Percentiles rank a stretch among this genome's conserved stretches.
These are phyloP conservation scores for Pythium graminicola DNA, from an alignment of 352 stramenopile species.

Conservation along the genomic window DNA sequence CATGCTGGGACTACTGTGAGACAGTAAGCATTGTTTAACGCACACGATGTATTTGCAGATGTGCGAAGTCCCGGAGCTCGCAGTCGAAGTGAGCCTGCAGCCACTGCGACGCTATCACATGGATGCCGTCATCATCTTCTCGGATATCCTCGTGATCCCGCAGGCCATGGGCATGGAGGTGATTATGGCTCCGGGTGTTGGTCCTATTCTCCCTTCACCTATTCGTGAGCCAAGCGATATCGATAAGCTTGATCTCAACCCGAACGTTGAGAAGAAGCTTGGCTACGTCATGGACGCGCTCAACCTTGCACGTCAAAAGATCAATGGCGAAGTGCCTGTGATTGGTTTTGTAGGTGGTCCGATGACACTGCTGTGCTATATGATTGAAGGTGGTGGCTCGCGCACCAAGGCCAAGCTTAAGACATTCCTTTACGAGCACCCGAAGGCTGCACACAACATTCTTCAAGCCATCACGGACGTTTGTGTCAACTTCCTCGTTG, in stretches of 20 bases:
- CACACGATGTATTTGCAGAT: conserved; percentile 34
- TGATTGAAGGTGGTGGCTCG: conserved; percentile 95
- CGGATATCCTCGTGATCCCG: conserved; percentile 97
- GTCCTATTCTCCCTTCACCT: conserved; percentile 75
- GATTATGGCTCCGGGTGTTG: conserved; percentile 93
- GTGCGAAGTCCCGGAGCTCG: conserved; percentile 77
- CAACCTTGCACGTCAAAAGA: conserved; percentile 88
- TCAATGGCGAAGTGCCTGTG: conserved; percentile 91
- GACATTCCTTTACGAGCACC: conserved; percentile 93
- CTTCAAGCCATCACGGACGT: conserved; percentile 93
- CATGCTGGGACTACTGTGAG: no score
- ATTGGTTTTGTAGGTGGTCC: conserved; percentile 98
- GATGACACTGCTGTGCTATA: conserved; percentile 98
- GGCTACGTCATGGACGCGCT: conserved; percentile 95
- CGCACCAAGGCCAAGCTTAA: conserved; percentile 93
- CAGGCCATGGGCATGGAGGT: conserved; percentile 96
- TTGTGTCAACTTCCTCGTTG: conserved; percentile 94
- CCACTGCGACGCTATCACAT: conserved; percentile 91
- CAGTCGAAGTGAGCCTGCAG: conserved; percentile 96
- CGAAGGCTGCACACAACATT: conserved; percentile 86
- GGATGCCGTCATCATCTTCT: conserved; percentile 98
- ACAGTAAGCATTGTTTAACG: no score
- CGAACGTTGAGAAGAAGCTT: conserved; percentile 90
- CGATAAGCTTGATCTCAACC: conserved; percentile 82
- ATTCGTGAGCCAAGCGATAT: conserved; percentile 86